A percentile compares a stretch with the other conserved stretches of the same genome.
phyloP scores from a whole-genome alignment of 805 yeast species.

The Osmozyma mogii region DNA sequence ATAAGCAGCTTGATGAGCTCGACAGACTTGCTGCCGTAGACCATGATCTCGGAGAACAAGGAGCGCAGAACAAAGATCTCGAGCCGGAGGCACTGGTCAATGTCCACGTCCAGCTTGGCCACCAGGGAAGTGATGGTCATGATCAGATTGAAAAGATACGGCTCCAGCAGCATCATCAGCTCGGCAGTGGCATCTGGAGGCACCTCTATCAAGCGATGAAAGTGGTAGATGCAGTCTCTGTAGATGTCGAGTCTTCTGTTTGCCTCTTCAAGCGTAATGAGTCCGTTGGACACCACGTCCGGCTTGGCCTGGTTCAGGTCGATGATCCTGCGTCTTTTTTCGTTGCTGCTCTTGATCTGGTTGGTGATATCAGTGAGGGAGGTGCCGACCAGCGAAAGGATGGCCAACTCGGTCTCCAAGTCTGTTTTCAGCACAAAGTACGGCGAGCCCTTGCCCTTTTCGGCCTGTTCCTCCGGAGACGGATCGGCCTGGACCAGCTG shows the following conservation, averaged over 20 bases:
- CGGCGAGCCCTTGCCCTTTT: constrained; percentile 10
- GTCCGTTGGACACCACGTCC: constrained; percentile 52
- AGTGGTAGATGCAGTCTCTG: constrained; percentile 34
- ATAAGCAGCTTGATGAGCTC: constrained; percentile 60
- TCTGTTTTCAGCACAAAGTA: constrained; percentile 25
- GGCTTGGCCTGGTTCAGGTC: constrained; percentile 18
- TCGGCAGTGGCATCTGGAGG: constrained; percentile 38
- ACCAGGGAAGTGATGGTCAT: constrained; percentile 53
- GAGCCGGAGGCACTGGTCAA: constrained; percentile 38
- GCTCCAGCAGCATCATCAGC: constrained; percentile 42
- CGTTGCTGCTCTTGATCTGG: constrained; percentile 39
- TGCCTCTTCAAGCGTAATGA: constrained; percentile 56
- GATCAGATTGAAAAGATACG: constrained; percentile 56
- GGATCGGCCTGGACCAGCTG: too few species aligned
- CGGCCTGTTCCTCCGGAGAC: too few species aligned
- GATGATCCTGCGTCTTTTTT: constrained; percentile 29
- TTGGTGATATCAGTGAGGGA: constrained; percentile 37
- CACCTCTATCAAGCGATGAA: constrained; percentile 53
- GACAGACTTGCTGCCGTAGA: constrained; percentile 61
- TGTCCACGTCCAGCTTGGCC: constrained; percentile 22
- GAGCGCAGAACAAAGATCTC: constrained; percentile 47
- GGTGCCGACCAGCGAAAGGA: constrained; percentile 24
- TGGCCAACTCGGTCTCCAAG: constrained; percentile 34
- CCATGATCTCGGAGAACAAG: constrained; percentile 51
- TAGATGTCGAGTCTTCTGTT: constrained; percentile 43